Evolutionary conservation across 2,329 filamentous ascomycete genomes (phyloP).

Genomic region (Neurospora crassa): DNA sequence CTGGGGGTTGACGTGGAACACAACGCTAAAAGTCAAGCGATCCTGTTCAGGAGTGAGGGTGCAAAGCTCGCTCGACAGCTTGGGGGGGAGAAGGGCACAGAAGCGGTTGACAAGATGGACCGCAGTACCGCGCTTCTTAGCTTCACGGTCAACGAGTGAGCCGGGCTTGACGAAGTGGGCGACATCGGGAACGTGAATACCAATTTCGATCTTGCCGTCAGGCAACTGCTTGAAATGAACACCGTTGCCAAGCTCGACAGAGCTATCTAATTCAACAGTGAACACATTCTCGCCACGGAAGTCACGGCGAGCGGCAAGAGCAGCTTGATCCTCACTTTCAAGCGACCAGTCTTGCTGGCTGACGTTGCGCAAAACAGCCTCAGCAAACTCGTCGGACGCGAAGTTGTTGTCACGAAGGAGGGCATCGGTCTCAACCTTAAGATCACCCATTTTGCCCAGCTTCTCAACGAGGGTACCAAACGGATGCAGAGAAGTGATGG

Average conservation of each 20-base stretch:
- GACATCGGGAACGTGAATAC: slow-evolving; percentile 89
- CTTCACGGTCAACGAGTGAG: slow-evolving; percentile 91
- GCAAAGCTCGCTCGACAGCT: slow-evolving; percentile 78
- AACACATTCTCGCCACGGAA: slow-evolving; percentile 84
- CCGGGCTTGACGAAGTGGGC: slow-evolving; percentile 95
- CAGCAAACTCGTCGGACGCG: slow-evolving; percentile 91
- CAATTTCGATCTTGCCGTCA: slow-evolving; percentile 85
- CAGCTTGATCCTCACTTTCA: slow-evolving; percentile 68
- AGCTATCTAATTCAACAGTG: slow-evolving; percentile 84
- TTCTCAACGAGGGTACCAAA: slow-evolving; percentile 97
- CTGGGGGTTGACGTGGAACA: slow-evolving; percentile 80
- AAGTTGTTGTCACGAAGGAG: slow-evolving; percentile 98
- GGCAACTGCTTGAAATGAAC: slow-evolving; percentile 79
- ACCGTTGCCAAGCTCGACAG: slow-evolving; percentile 82
- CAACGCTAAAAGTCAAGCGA: slow-evolving; percentile 80
- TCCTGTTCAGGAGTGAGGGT: slow-evolving; percentile 81
- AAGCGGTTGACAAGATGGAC: slow-evolving; percentile 88
- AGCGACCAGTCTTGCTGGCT: slow-evolving; percentile 88
- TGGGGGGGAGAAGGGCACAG: slow-evolving; percentile 80
- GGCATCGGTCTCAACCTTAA: slow-evolving; percentile 96
- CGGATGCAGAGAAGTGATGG: slow-evolving; percentile 97
- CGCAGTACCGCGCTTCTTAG: slow-evolving; percentile 93
- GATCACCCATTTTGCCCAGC: slow-evolving; percentile 91
- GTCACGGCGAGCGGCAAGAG: slow-evolving; percentile 68
- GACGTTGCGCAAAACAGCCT: slow-evolving; percentile 88